Evolutionary conservation across 164 flowering plant species (phyloP).

Genomic region (Vitis cinerea): DNA sequence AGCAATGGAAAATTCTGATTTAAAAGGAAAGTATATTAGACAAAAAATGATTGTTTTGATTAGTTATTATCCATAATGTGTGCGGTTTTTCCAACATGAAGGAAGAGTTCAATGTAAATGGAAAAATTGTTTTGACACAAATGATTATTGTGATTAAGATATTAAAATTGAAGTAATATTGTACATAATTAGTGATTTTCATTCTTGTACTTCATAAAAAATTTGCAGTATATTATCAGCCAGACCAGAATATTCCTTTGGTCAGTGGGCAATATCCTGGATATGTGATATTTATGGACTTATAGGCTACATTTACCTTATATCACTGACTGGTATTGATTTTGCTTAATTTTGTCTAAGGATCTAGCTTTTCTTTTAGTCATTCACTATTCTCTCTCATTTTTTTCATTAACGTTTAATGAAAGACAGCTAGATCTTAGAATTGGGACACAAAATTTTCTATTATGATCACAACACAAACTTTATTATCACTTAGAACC

Average conservation of each 20-base stretch:
- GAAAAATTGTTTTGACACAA: no score
- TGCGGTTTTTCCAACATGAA: no score
- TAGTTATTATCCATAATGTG: not conserved
- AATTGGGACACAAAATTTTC: not conserved
- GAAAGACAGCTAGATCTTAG: not conserved
- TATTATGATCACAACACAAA: no score
- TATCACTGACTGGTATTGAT: not conserved
- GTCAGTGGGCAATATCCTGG: not conserved
- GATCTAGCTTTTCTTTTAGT: not conserved
- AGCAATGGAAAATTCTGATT: no score
- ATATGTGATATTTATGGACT: not conserved
- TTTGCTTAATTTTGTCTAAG: not conserved
- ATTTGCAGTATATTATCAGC: not conserved
- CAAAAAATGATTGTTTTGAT: not conserved
- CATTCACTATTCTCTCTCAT: not conserved
- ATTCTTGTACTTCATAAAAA: not conserved
- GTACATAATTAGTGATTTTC: not conserved
- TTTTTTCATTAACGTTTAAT: not conserved
- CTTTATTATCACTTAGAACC: no score
- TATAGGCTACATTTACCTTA: not conserved
- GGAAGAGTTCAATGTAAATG: no score
- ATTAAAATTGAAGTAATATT: no score
- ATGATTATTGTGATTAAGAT: no score
- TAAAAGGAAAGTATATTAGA: not conserved
- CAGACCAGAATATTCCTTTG: not conserved